Base-by-base conservation (phyloP, 2,329 filamentous ascomycete species). In the Sordariomycetes sp. region DNA sequence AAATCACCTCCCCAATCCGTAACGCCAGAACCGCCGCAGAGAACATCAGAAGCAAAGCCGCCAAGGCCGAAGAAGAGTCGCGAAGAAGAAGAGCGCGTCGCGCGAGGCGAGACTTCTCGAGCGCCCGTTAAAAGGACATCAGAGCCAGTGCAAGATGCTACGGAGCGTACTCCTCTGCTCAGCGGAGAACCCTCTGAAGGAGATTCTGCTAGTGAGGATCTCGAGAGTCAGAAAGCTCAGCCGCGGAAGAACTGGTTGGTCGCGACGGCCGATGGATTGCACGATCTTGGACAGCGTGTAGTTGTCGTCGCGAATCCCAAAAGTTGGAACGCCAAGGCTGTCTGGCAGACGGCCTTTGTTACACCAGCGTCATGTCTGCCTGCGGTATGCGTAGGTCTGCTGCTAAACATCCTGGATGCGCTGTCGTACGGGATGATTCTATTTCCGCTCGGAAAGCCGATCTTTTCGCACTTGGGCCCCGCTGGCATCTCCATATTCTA, bases 401-500 rank as follows among this genome's bases (percentile, higher is more conserved):
- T 98, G 2, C 72, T 98, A 14, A 98, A 98, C 46, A 82, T 98
- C 30, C 67, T 98, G 15, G 92, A 98, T 64, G 92, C 88, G 6
- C 63, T 98, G 26, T 96, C 90, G 3, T 98, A 98, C 50, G 92
- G 85, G 46, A 92, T 94, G 83, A 94, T 95, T 48, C 63, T 98
- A 10, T 98, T 98, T 45, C 92, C 92, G 1, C 69, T 98, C 1
- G 88, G 90, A 6, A 82, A 85, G 42, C 77, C 85, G 7, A 72
- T 94, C 15, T 98, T 98, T 54, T 75, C 82, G 19, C 73, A 82
- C 41, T 75, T 96, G 6, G 92, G 90, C 2, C 81, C 90, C 1
- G 90, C 94, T 37, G 92, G 92, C 17, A 94, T 98, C 36, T 94
- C 92, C 1, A 95, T 98, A 59, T 98, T 96, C 63, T 98, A 96